Conservation (phyloP, 2,329 filamentous ascomycete genomes). For the Botryotinia globosa region DNA sequence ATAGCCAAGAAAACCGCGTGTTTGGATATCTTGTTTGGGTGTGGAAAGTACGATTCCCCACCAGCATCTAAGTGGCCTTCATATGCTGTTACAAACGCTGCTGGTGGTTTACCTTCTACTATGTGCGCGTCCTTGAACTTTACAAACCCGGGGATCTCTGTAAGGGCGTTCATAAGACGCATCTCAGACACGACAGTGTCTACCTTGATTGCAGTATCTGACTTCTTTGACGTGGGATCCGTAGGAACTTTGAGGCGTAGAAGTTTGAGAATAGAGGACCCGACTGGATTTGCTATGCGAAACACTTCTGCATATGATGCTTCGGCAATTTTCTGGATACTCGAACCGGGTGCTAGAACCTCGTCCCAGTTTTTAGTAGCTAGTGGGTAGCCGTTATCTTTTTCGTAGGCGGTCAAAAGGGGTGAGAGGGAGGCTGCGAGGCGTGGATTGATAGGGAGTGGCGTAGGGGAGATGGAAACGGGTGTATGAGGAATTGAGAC, state of each 20-base stretch:
- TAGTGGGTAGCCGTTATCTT: slow-evolving; percentile 24
- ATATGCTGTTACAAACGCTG: slow-evolving; percentile 55
- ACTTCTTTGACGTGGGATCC: slow-evolving; percentile 26
- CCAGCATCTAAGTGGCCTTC: neutral
- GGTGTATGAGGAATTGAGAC: neutral
- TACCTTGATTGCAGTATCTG: slow-evolving; percentile 30
- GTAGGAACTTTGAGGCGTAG: slow-evolving; percentile 49
- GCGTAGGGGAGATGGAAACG: neutral
- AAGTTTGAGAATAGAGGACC: slow-evolving; percentile 64
- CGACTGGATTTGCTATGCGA: slow-evolving; percentile 56
- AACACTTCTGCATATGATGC: slow-evolving; percentile 67
- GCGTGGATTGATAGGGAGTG: neutral
- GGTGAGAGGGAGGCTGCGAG: slow-evolving; percentile 24
- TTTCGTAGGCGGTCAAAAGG: slow-evolving; percentile 28
- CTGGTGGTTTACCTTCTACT: slow-evolving; percentile 54
- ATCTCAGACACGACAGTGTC: slow-evolving; percentile 57
- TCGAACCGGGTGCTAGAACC: slow-evolving; percentile 52
- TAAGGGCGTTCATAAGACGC: slow-evolving; percentile 61
- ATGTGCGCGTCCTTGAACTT: slow-evolving; percentile 64
- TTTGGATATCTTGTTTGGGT: slow-evolving; percentile 57
- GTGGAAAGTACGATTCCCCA: slow-evolving; percentile 56
- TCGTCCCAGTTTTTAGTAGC: slow-evolving; percentile 48
- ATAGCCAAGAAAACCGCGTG: slow-evolving; percentile 59
- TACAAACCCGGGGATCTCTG: slow-evolving; percentile 63
- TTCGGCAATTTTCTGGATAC: slow-evolving; percentile 62